These are phyloP conservation scores for Venustampulla echinocandica DNA, from an alignment of 495 filamentous ascomycete genomes.

Conservation along the genomic window DNA sequence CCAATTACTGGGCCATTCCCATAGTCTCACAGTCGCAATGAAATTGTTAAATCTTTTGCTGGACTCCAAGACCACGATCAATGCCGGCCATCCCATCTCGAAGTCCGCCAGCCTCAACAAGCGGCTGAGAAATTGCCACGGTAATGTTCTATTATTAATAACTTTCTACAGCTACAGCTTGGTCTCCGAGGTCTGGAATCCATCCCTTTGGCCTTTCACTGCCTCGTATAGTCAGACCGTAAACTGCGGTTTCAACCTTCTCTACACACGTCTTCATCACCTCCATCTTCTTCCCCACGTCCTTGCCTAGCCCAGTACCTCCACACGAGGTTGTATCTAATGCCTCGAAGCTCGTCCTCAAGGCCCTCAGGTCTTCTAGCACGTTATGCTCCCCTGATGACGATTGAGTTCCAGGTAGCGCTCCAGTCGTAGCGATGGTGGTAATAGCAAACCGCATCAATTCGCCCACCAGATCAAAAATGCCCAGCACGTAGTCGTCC, in stretches of 20 bases:
- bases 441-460: constrained; percentile 94
- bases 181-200: constrained; percentile 67
- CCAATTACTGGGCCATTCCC: too few relatives aligned
- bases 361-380: constrained; percentile 62
- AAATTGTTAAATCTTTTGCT: too few relatives aligned
- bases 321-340: constrained; percentile 42
- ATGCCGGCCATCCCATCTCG: too few relatives aligned
- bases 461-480: constrained; percentile 90
- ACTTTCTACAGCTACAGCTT: constrained; percentile 19
- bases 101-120: too few relatives aligned
- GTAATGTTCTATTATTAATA: too few relatives aligned
- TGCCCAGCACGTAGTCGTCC: constrained; percentile 82
- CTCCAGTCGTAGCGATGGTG: constrained; percentile 56
- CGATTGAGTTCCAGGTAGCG: constrained; percentile 35
- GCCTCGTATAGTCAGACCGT: constrained; percentile 77
- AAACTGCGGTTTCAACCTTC: constrained; percentile 87
- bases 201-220: constrained; percentile 86
- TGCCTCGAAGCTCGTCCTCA: constrained; percentile 66
- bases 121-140: too few relatives aligned
- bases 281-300: constrained; percentile 69
- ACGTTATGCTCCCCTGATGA: constrained; percentile 40
- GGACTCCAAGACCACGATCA: too few relatives aligned
- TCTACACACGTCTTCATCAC: constrained; percentile 83
- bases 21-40: too few relatives aligned
- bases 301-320: constrained; percentile 42